Percentiles rank a stretch among this genome's conserved stretches.
phyloP scores from a whole-genome alignment of 306 rosid species.

The Rosa multiflora region DNA sequence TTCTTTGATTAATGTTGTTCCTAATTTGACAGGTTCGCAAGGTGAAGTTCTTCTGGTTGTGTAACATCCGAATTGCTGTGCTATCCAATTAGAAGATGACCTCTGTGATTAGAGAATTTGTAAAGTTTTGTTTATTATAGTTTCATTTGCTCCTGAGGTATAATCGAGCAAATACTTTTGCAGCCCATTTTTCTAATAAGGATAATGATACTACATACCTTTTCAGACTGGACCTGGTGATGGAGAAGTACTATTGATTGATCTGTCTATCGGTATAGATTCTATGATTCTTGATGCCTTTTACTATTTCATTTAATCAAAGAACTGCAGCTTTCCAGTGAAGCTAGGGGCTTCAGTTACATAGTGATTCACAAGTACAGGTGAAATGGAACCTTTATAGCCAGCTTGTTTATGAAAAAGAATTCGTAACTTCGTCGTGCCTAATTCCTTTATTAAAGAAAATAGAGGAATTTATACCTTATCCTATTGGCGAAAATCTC shows the following conservation, averaged over 20 bases:
- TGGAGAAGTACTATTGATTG: background rate
- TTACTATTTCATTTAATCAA: constrained; percentile 1
- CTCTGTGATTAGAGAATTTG: constrained; percentile 27
- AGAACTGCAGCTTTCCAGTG: background rate
- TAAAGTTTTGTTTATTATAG: constrained; percentile 28
- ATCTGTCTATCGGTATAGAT: constrained; percentile 5
- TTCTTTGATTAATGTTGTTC: background rate
- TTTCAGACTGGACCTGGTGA: constrained; percentile 8
- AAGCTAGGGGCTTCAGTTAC: background rate
- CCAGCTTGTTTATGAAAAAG: background rate
- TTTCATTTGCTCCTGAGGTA: background rate
- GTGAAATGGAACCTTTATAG: background rate
- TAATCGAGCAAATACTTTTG: constrained; percentile 4
- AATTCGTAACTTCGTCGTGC: background rate
- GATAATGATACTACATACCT: constrained; percentile 2
- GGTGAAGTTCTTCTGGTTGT: constrained; percentile 25
- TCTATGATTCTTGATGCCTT: background rate
- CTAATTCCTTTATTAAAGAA: background rate
- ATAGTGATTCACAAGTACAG: background rate
- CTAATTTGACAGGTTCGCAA: constrained; percentile 36
- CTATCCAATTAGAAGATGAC: constrained; percentile 10
- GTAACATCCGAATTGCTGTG: background rate
- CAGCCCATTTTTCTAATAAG: constrained; percentile 8
- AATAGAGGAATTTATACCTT: background rate
- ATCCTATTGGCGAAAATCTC: background rate